Conservation (phyloP, 1,284 basidiomycete genomes). For the Meripilus lineatus region DNA sequence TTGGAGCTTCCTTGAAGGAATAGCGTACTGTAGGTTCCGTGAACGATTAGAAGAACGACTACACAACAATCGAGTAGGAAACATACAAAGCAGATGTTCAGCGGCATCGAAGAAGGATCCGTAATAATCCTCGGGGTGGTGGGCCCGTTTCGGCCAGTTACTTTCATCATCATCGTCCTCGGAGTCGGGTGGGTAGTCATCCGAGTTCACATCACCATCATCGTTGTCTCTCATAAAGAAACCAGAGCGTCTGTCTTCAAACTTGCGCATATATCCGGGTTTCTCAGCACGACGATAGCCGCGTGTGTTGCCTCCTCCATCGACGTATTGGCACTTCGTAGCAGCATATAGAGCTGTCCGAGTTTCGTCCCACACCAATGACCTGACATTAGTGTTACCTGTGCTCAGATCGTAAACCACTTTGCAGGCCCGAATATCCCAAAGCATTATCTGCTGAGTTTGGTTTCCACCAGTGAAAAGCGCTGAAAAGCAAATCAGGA, state of each 20-base stretch:
- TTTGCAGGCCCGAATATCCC: constrained; percentile 34
- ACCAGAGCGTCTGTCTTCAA: constrained; percentile 1
- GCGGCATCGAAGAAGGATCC: constrained; percentile 9
- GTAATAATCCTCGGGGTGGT: constrained; percentile 11
- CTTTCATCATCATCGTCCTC: neutral
- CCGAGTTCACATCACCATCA: constrained; percentile 6
- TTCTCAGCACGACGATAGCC: constrained; percentile 30
- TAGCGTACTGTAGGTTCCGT: constrained; percentile 15
- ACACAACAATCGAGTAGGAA: constrained; percentile 2
- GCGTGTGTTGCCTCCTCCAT: constrained; percentile 24
- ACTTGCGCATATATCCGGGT: constrained; percentile 13
- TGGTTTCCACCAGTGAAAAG: constrained; percentile 16
- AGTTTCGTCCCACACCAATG: constrained; percentile 31
- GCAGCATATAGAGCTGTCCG: constrained; percentile 30
- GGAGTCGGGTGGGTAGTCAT: too few relatives aligned
- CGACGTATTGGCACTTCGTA: constrained; percentile 30
- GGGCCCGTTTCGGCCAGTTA: constrained; percentile 8
- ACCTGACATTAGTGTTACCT: constrained; percentile 34
- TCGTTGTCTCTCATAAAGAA: too few relatives aligned
- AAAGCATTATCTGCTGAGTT: constrained; percentile 30
- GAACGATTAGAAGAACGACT: neutral
- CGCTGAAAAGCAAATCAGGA: too few relatives aligned
- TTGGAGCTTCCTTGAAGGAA: constrained; percentile 18
- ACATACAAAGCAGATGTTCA: constrained; percentile 9
- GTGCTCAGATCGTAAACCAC: constrained; percentile 36